These are phyloP conservation scores for Priceomyces fermenticarens DNA, from an alignment of 805 yeast species.

Conservation along the genomic window DNA sequence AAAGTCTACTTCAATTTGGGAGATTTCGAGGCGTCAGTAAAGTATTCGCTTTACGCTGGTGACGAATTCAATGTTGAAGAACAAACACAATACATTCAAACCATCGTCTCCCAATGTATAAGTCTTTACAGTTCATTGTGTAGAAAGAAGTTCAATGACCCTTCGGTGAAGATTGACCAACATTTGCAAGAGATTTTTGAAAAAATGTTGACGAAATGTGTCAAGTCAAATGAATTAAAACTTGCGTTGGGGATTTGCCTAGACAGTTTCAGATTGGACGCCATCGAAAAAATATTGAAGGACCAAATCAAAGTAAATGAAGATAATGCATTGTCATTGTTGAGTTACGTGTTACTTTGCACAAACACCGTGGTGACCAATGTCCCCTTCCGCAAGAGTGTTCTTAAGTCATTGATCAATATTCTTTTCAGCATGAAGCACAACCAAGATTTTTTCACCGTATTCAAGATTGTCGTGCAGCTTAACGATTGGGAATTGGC, in stretches of 20 bases:
- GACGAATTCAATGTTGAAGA: slow-evolving; percentile 72
- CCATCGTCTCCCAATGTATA: slow-evolving; percentile 91
- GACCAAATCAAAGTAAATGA: slow-evolving; percentile 40
- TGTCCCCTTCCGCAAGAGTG: slow-evolving; percentile 62
- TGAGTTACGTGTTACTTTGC: slow-evolving; percentile 74
- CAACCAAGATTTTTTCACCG: slow-evolving; percentile 75
- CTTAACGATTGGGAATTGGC: slow-evolving; percentile 77
- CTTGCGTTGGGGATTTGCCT: slow-evolving; percentile 88
- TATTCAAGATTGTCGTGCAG: slow-evolving; percentile 84
- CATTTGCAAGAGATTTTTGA: slow-evolving; percentile 73
- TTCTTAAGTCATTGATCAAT: slow-evolving; percentile 60
- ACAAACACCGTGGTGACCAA: slow-evolving; percentile 65
- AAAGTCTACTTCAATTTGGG: slow-evolving; percentile 90
- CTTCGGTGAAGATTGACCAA: slow-evolving; percentile 45
- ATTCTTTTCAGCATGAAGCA: slow-evolving; percentile 51
- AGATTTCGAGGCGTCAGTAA: slow-evolving; percentile 87
- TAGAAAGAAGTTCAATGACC: slow-evolving; percentile 37
- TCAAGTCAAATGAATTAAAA: slow-evolving; percentile 63
- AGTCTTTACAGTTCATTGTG: slow-evolving; percentile 72
- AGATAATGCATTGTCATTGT: slow-evolving; percentile 50
- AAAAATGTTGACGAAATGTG: slow-evolving; percentile 81
- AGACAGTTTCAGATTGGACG: slow-evolving; percentile 83
- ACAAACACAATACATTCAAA: slow-evolving; percentile 83
- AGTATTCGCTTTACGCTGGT: slow-evolving; percentile 83
- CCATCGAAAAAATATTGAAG: slow-evolving; percentile 59